Base-by-base conservation (phyloP, 139 green algal species). In the Edaphochlamys debaryana region DNA sequence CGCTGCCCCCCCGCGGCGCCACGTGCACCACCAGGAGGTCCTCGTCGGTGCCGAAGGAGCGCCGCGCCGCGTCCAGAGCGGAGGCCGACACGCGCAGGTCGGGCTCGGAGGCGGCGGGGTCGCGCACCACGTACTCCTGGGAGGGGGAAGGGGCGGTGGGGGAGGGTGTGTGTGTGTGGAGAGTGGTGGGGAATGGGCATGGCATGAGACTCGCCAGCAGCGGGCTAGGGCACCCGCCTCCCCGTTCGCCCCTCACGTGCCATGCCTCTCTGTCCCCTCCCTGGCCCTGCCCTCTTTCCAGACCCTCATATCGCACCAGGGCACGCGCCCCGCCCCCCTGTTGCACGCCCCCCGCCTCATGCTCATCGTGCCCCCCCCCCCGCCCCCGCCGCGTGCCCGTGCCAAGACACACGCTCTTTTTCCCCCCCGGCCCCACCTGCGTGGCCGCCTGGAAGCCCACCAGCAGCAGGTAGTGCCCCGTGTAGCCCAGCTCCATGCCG, bases 381-480 rank as follows among this genome's bases (percentile, higher is more conserved):
- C 17, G 67, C 40, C 38, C 37, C 23, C 29, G 34, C 30, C 32
- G 36, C 68, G 6, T 58, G 38, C 22, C 40, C 38, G 17, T 38
- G 17, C 71, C 45, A n/a, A n/a, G n/a, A n/a, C n/a, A n/a, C n/a
- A n/a, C 41, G 48, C 50, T 37, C 29, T 7, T 20, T 20, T 62
- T 15, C 52, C 15, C 52, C 17, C 52, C 52, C 52, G 4, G 52
- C 52, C 52, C 52, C 52, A 63, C 75, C 34, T 76, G 40, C 2
- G 38, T 41, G 7, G 36, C 36, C 0, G 15, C 41, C 32, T 86
- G 69, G 34, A 70, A 90, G 8, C 87, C 87, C 34, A 89, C 80
- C 23, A 91, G 41, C 84, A 91, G 75, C 19, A 91, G 42, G 52
- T 91, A 91, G 84, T 91, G 87, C 3, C 87, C 58, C 7, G 72